Base-by-base conservation (phyloP, 371 early-diverging fungal species). In the Scutellospora calospora region DNA sequence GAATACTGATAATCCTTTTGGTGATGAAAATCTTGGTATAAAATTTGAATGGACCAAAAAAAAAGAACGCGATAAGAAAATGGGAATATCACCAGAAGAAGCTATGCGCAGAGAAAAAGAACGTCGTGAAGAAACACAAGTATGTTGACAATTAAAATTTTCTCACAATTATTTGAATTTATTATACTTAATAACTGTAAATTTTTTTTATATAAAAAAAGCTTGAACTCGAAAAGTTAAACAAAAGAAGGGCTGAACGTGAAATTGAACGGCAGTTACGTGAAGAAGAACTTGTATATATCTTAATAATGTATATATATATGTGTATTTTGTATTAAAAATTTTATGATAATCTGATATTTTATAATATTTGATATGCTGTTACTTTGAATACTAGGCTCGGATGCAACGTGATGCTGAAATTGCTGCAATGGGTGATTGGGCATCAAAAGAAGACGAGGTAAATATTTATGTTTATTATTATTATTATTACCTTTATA, bases 41-140 rank as follows among this genome's bases (percentile, higher is more conserved):
- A 96, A 96, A 83, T 98, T 98, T 83, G 94, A 94, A 2, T 98
- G 98, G 98, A 87, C 90, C 49, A 95, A 95, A 83, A 94, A 95
- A 78, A 84, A 90, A 0, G 93, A 97, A 81, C 85, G 89, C 45
- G 97, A 97, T 76, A 85, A 87, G 22, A 94, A 94, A 80, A 82
- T 87, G 33, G 97, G 95, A 6, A 82, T 86, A 55, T 82, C 83
- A 49, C 80, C 87, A 18, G 80, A 81, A 25, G 95, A 97, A 41
- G 85, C 92, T 18, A 82, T 86, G 31, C 76, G 84, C 68, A 83
- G 90, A 6, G 97, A 97, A 35, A 76, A 75, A 18, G 87, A 87
- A 31, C 89, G 94, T 45, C 90, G 90, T 52, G 88, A 89, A 72
- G 96, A 97, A 72, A 90, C 94, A 0, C 87, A 84, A 79, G 86